Conservation (phyloP, 2,329 filamentous ascomycete species). For the Neopestalotiopsis sp. region DNA sequence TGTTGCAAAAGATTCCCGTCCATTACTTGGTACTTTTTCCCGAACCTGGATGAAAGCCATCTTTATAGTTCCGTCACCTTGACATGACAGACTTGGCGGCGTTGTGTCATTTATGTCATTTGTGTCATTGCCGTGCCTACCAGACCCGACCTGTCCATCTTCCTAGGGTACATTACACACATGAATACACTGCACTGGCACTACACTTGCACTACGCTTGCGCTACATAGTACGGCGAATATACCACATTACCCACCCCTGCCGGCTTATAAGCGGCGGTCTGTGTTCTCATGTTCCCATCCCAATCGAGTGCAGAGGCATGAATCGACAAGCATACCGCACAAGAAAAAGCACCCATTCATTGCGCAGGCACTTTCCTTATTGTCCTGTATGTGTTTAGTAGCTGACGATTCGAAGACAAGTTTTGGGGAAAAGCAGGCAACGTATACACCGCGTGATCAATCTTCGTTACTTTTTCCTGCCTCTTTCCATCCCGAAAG, state of each 20-base stretch:
- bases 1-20: neutral
- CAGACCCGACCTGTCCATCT: no score
- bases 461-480: no score
- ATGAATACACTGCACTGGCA: neutral
- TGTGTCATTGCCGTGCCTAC: neutral
- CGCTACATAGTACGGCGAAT: neutral
- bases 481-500: neutral
- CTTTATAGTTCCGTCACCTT: neutral
- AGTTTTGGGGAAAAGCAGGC: neutral
- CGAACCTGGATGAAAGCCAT: neutral
- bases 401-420: neutral
- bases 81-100: neutral
- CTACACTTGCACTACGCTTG: neutral
- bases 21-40: constrained; percentile 22
- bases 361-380: constrained; percentile 1
- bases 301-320: neutral
- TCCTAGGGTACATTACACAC: neutral
- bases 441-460: constrained; percentile 6
- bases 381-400: neutral
- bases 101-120: constrained; percentile 3
- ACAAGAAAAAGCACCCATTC: constrained; percentile 5
- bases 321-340: constrained; percentile 5
- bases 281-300: neutral
- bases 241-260: neutral
- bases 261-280: neutral